Conservation (phyloP, 1,284 basidiomycete species). For the Entoloma clypeatum region DNA sequence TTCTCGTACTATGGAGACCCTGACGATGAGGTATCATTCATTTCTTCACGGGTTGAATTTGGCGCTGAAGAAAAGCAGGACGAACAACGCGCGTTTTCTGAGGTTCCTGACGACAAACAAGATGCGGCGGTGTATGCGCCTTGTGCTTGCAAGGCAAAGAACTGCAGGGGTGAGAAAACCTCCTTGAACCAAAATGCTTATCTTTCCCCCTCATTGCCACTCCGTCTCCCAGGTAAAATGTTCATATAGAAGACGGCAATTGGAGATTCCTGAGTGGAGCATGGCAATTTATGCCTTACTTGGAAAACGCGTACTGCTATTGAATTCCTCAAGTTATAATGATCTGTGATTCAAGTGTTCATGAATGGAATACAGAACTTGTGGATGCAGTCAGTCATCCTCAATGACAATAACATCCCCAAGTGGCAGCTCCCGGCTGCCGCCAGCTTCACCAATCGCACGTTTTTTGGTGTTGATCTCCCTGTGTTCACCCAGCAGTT, state of each 20-base stretch:
- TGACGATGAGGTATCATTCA: slow-evolving; percentile 29
- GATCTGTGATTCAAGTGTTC: too few species aligned
- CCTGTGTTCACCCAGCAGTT: slow-evolving; percentile 10
- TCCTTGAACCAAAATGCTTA: slow-evolving; percentile 8
- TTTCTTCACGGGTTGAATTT: slow-evolving; percentile 16
- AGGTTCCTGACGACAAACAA: slow-evolving; percentile 15
- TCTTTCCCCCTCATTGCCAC: background rate
- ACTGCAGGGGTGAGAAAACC: slow-evolving; percentile 38
- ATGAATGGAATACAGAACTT: too few species aligned
- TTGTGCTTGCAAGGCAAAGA: slow-evolving; percentile 51
- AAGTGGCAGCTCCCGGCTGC: slow-evolving; percentile 12
- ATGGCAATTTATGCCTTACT: background rate
- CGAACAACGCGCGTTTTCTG: slow-evolving; percentile 5
- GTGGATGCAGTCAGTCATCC: slow-evolving; percentile 23
- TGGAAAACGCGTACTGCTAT: too few species aligned
- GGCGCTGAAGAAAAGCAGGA: slow-evolving; percentile 14
- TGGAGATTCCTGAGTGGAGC: background rate
- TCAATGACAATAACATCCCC: slow-evolving; percentile 43
- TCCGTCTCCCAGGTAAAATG: slow-evolving; percentile 18
- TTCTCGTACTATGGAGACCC: slow-evolving; percentile 72
- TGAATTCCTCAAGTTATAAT: too few species aligned
- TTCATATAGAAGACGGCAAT: slow-evolving; percentile 14
- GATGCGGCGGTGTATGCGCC: slow-evolving; percentile 45
- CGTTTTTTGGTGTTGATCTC: slow-evolving; percentile 8
- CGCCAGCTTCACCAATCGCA: slow-evolving; percentile 14